Conservation (phyloP, 139 green algal species). For the Edaphochlamys debaryana region DNA sequence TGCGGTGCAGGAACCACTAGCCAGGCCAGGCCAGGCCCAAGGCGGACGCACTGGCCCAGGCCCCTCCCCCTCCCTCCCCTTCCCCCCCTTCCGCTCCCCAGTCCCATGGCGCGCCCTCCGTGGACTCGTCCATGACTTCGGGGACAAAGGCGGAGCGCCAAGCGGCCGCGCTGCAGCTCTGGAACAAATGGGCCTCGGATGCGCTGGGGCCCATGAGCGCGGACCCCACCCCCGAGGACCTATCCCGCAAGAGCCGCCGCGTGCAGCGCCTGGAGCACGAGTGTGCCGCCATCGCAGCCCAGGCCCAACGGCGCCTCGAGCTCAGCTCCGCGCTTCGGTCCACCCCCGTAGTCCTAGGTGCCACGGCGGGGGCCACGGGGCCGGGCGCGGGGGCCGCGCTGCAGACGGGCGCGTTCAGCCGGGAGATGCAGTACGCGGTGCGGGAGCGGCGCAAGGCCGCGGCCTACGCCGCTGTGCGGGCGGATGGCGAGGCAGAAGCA, state of each 20-base stretch:
- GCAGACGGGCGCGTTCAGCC: conserved; percentile 4
- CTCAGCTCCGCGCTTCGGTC: conserved; percentile 28
- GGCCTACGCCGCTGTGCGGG: conserved; percentile 21
- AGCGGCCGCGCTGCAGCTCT: conserved; percentile 23
- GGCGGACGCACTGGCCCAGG: no score
- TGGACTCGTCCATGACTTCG: background rate
- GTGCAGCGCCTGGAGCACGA: conserved; percentile 47
- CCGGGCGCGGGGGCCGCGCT: background rate
- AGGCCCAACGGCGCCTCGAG: conserved; percentile 44
- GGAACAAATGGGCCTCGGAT: conserved; percentile 40
- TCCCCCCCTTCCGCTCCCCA: background rate
- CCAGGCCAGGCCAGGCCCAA: no score
- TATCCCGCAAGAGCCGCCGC: conserved; percentile 32
- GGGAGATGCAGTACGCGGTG: conserved; percentile 34
- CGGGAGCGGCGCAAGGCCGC: conserved; percentile 27
- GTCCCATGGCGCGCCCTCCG: background rate
- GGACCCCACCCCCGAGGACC: conserved; percentile 25
- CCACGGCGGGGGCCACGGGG: background rate
- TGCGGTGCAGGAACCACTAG: no score
- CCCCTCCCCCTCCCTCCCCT: no score
- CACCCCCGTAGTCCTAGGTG: background rate
- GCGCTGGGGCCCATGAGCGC: conserved; percentile 37
- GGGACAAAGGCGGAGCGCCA: conserved; percentile 11
- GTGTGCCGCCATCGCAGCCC: conserved; percentile 42
- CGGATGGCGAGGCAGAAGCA: conserved; percentile 16